A percentile compares a stretch with the other conserved stretches of the same genome.
Conservation (phyloP, 257 asterid species). For the Forsythia viridissima region DNA sequence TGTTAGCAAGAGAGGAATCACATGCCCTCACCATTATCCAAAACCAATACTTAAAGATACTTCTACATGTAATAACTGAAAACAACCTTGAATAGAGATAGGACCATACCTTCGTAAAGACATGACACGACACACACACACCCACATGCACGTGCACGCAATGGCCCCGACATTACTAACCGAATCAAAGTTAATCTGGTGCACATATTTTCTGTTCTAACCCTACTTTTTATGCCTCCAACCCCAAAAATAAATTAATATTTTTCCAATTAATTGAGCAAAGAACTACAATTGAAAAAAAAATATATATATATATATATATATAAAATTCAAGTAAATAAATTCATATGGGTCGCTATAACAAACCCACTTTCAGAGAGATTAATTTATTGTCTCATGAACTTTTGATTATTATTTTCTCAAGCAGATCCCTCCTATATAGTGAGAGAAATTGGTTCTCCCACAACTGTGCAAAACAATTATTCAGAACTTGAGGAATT, state of each 20-base stretch:
- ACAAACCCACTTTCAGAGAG: background rate
- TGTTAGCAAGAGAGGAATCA: background rate
- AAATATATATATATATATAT: too few relatives aligned
- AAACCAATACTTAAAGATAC: background rate
- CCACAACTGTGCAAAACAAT: background rate
- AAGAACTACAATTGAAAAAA: background rate
- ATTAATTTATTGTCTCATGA: background rate
- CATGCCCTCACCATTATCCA: background rate
- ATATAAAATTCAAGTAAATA: background rate
- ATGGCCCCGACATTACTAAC: background rate
- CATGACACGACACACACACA: background rate
- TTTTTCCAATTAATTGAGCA: background rate
- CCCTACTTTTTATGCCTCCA: conserved; percentile 24
- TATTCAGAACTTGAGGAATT: background rate
- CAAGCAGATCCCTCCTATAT: background rate
- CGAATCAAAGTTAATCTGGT: background rate
- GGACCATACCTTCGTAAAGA: background rate
- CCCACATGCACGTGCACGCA: background rate
- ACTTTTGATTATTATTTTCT: background rate
- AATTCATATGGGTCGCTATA: background rate
- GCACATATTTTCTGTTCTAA: background rate
- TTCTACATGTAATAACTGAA: background rate
- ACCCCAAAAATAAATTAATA: background rate
- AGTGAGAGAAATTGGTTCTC: background rate
- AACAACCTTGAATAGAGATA: conserved; percentile 5